A percentile compares a stretch with the other conserved stretches of the same genome.
Evolutionary conservation across 306 rosid genomes (phyloP).

Genomic region (Cucurbita maxima): DNA sequence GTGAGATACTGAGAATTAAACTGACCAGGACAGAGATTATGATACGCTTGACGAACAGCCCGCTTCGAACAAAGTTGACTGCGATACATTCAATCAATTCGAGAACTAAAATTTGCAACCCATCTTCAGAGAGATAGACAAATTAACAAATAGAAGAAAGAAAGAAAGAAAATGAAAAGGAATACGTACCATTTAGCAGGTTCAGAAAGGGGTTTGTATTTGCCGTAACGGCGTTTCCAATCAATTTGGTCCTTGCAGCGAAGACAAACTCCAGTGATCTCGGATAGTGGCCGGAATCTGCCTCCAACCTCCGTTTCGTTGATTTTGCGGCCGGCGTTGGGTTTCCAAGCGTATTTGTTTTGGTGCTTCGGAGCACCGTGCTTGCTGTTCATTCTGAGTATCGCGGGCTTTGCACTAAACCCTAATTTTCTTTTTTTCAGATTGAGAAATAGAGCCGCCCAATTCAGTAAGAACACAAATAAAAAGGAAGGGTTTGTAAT

Average conservation of each 20-base stretch:
- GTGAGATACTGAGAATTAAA: background rate
- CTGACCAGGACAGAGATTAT: slow-evolving; percentile 59
- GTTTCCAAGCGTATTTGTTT: slow-evolving; percentile 76
- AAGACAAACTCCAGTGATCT: slow-evolving; percentile 66
- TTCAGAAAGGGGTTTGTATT: slow-evolving; percentile 63
- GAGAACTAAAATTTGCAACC: background rate
- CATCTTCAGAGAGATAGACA: background rate
- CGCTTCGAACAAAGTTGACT: slow-evolving; percentile 82
- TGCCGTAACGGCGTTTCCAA: slow-evolving; percentile 86
- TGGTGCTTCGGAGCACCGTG: slow-evolving; percentile 55
- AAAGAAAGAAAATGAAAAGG: background rate
- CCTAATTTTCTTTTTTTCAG: too few relatives aligned
- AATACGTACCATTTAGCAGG: slow-evolving; percentile 76
- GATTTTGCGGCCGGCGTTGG: slow-evolving; percentile 72
- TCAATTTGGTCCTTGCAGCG: slow-evolving; percentile 87
- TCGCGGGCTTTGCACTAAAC: background rate
- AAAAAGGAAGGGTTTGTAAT: too few relatives aligned
- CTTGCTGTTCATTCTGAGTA: slow-evolving; percentile 29
- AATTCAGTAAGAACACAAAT: too few relatives aligned
- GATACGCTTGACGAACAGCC: slow-evolving; percentile 81
- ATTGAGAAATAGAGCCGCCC: too few relatives aligned
- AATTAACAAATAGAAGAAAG: background rate
- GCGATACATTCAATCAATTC: slow-evolving; percentile 10
- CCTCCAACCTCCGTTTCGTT: slow-evolving; percentile 93
- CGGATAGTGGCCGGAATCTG: slow-evolving; percentile 57